Evolutionary conservation across 441 rosid species (phyloP).

Genomic region (Bocquillonia castaneifolia): DNA sequence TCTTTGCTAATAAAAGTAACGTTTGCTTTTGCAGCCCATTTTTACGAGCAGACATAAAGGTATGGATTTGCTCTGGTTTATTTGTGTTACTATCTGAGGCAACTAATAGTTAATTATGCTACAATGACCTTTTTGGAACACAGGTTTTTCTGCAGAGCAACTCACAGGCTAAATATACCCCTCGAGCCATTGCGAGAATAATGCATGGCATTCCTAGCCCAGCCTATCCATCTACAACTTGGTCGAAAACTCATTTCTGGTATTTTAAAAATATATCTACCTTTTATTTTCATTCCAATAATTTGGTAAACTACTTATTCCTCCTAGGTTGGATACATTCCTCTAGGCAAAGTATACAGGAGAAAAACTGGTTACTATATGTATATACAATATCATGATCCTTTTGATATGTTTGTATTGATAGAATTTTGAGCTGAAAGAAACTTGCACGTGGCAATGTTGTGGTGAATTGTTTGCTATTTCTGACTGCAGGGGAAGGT

Average conservation of each 20-base stretch:
- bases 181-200: slow-evolving; percentile 86
- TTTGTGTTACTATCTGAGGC: slow-evolving; percentile 12
- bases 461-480: slow-evolving; percentile 18
- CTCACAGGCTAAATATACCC: slow-evolving; percentile 75
- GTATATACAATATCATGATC: neutral
- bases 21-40: slow-evolving; percentile 66
- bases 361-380: neutral
- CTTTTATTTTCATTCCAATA: neutral
- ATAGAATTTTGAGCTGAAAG: neutral
- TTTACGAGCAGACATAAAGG: slow-evolving; percentile 94
- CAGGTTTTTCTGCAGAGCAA: slow-evolving; percentile 88
- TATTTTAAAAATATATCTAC: slow-evolving; percentile 23
- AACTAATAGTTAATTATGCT: slow-evolving; percentile 11
- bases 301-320: neutral
- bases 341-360: neutral
- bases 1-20: slow-evolving; percentile 28
- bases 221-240: slow-evolving; percentile 63
- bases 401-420: neutral
- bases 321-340: neutral
- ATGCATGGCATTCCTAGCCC: slow-evolving; percentile 94
- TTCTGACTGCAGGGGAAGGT: slow-evolving; percentile 66
- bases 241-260: slow-evolving; percentile 97
- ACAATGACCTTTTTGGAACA: slow-evolving; percentile 17
- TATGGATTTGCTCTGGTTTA: slow-evolving; percentile 29
- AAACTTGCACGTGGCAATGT: neutral